Evolutionary conservation across 371 early-diverging fungal species (phyloP).

Genomic region (Mucor velutinosus): DNA sequence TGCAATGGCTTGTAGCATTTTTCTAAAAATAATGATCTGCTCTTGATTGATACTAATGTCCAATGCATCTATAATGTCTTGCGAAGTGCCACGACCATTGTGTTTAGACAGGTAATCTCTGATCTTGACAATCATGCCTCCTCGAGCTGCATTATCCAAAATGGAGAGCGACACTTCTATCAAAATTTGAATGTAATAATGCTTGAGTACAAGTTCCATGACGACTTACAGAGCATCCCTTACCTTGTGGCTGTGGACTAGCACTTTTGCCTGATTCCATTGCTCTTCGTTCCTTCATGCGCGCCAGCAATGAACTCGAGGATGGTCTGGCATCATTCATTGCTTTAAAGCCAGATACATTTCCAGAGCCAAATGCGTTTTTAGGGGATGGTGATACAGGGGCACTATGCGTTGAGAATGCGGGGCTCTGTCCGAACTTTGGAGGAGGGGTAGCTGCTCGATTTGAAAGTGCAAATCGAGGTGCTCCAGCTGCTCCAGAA

Average conservation of each 20-base stretch:
- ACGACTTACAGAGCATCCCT: background rate
- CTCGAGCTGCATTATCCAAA: slow-evolving; percentile 32
- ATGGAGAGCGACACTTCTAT: slow-evolving; percentile 11
- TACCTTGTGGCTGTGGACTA: slow-evolving; percentile 1
- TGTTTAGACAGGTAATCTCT: slow-evolving; percentile 52
- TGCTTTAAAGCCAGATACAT: slow-evolving; percentile 42
- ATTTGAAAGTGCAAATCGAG: slow-evolving; percentile 15
- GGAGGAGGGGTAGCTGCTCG: slow-evolving; percentile 39
- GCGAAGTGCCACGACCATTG: slow-evolving; percentile 52
- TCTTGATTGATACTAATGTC: slow-evolving; percentile 47
- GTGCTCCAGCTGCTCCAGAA: slow-evolving; percentile 66
- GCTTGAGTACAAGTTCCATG: background rate
- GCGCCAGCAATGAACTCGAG: slow-evolving; percentile 46
- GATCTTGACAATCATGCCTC: slow-evolving; percentile 54
- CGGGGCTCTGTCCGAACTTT: slow-evolving; percentile 40
- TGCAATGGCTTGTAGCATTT: slow-evolving; percentile 71
- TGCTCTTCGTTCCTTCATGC: slow-evolving; percentile 51
- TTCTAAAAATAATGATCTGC: slow-evolving; percentile 60
- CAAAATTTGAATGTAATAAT: background rate
- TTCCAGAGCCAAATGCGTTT: slow-evolving; percentile 40
- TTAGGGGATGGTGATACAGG: slow-evolving; percentile 21
- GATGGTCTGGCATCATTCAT: slow-evolving; percentile 5
- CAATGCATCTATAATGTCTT: slow-evolving; percentile 55
- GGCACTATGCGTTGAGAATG: slow-evolving; percentile 22
- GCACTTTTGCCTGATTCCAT: slow-evolving; percentile 23